Evolutionary conservation across 163 green algal species (phyloP), one percentile per base, ranked within the genome.

Genomic region (Trebouxiophyceae sp.): DNA sequence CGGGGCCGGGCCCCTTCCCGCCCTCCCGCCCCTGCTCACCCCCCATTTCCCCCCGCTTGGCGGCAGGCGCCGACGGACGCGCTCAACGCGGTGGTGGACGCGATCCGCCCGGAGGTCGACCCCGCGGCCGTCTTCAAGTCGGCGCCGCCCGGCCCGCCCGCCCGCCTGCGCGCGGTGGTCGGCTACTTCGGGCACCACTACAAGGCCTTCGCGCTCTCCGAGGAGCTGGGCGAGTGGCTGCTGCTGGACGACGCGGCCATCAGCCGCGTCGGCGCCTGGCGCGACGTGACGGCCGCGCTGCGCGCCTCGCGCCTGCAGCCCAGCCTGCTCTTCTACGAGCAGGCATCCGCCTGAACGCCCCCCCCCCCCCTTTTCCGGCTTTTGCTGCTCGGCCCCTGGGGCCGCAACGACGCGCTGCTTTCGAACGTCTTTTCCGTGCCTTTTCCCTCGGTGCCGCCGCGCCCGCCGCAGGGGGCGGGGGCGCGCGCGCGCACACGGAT

Each of bases 121-220:
- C 60, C 87, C 26, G 44, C 54, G 4, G 30, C 57, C 30, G 54
- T 85, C 12, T 90, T 87, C 74, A 65, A 68, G 65, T 33, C 67
- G 23, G 50, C 67, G 0, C 39, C 67, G 5, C 5, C 58, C 5
- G 47, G 31, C 27, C 50, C 62, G 5, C 28, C 46, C n/a, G 32
- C 74, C 64, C n/a, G 33, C 16, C 60, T 77, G 65, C 70, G 65
- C 31, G 69, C 34, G 16, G 67, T 84, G 20, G 71, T 87, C 24
- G 85, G 79, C 68, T 91, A 91, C 72, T 84, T 84, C 68, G 80
- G 84, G 1, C 84, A 89, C 72, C 84, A 91, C 66, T 91, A 91
- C 72, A 71, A 62, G 47, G 62, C 77, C 3, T 87, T 85, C 71
- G 78, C 71, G 6, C 54, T 87, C 28, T 75, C 57, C 45, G 84